These are phyloP conservation scores for Cynara cardunculus DNA, from an alignment of 129 eudicot genomes.

Conservation along the genomic window DNA sequence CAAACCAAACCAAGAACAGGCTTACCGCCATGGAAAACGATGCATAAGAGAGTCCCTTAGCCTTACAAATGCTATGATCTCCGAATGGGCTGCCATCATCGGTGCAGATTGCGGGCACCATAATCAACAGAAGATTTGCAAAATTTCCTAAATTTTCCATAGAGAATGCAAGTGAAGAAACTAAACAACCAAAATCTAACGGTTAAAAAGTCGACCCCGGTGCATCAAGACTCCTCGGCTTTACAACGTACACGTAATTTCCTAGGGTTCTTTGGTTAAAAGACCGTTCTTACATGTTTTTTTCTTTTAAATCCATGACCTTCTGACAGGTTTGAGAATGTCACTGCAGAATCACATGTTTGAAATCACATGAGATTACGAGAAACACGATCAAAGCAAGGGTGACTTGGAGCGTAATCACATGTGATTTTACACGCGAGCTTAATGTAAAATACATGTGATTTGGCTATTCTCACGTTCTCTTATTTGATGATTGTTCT, in stretches of 20 bases:
- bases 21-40: slow-evolving; percentile 97
- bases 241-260: no score
- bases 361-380: not conserved
- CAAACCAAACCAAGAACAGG: not conserved
- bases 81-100: slow-evolving; percentile 91
- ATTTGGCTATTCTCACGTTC: no score
- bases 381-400: no score
- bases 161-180: not conserved
- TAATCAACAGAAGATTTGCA: slow-evolving; percentile 58
- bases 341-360: not conserved
- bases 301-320: not conserved
- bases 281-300: no score
- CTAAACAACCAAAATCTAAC: not conserved
- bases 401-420: no score
- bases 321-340: not conserved
- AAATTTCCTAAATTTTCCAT: slow-evolving; percentile 57
- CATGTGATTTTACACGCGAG: no score
- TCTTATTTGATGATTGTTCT: no score
- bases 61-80: slow-evolving; percentile 54
- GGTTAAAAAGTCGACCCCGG: not conserved
- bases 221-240: no score
- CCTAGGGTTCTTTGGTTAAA: no score
- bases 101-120: slow-evolving; percentile 79
- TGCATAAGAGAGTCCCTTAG: slow-evolving; percentile 74
- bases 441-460: no score